Base-by-base conservation (phyloP, 1,284 basidiomycete genomes). In the Peniophora sp. region DNA sequence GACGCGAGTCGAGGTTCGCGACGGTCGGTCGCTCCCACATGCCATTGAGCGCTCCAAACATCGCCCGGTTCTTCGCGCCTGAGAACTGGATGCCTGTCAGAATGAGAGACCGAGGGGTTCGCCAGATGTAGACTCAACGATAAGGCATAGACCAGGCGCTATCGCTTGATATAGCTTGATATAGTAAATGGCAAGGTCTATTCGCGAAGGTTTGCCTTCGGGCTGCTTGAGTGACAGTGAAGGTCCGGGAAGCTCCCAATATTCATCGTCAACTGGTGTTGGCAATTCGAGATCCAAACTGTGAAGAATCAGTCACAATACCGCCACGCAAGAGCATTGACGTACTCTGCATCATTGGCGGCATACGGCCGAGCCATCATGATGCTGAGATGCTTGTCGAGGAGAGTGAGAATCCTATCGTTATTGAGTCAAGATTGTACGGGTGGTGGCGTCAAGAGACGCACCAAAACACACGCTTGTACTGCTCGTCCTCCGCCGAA, bases 401-500 rank as follows among this genome's bases (percentile, higher is more conserved):
- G 52, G 17, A 58, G 58, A 9, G 67, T 58, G 22, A 69, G 59
- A 14, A 62, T 57, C 83, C 83, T 86, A 39, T 6, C 37, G 23
- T 24, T 2, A n/a, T 17, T 6, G 65, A 64, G 32, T 66, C 50
- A 17, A 2, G 18, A n/a, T 43, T 20, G 44, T 23, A 20, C 41
- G 18, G 37, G 24, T n/a, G 39, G 14, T 15, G 17, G 32, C 24
- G 3, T 6, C 44, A 34, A 32, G 27, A 36, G 17, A 18, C 65
- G 17, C 57, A 88, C 75, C 74, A 76, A 58, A 79, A 80, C 0
- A 73, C 73, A 12, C 78, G 71, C 56, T 73, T 75, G 62, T 73
- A 75, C 15, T 76, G 62, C 52, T 78, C 75, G 47, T 72, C 64
- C 46, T 75, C 63, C 3, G 57, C 53, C n/a, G 58, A 57, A 17